Evolutionary conservation across 2,329 filamentous ascomycete genomes (phyloP).

Genomic region (Penicillium crustosum): DNA sequence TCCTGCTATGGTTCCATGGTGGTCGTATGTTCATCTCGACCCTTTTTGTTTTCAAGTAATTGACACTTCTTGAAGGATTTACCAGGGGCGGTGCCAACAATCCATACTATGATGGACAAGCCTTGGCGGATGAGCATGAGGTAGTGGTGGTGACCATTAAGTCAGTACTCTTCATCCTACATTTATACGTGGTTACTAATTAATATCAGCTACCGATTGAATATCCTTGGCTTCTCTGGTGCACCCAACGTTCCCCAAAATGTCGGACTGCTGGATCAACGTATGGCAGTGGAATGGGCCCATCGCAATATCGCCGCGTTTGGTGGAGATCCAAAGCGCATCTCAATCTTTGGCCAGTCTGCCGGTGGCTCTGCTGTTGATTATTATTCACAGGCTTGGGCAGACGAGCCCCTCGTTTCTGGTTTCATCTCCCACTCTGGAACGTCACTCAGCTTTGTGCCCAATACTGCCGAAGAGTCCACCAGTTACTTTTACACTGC

Average conservation of each 20-base stretch:
- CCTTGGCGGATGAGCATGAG: constrained; percentile 39
- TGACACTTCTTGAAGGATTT: constrained; percentile 31
- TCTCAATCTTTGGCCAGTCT: constrained; percentile 51
- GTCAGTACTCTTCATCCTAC: constrained; percentile 1
- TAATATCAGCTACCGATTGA: constrained; percentile 35
- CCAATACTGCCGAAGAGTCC: constrained; percentile 38
- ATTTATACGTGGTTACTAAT: not conserved
- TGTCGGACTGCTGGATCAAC: constrained; percentile 54
- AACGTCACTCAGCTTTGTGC: constrained; percentile 46
- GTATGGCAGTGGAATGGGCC: constrained; percentile 54
- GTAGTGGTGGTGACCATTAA: constrained; percentile 47
- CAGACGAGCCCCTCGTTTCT: constrained; percentile 37
- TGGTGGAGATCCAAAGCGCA: constrained; percentile 50
- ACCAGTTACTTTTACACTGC: constrained; percentile 47
- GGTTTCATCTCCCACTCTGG: constrained; percentile 43
- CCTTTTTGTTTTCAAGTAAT: not conserved
- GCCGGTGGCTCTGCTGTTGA: constrained; percentile 39
- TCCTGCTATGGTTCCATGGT: constrained; percentile 46
- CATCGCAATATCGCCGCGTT: constrained; percentile 52
- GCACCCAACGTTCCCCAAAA: constrained; percentile 41
- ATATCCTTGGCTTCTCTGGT: constrained; percentile 46
- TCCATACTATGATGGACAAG: constrained; percentile 40
- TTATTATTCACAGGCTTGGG: constrained; percentile 36
- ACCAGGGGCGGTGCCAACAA: constrained; percentile 36
- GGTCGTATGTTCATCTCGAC: constrained; percentile 33